A percentile compares a stretch with the other conserved stretches of the same genome.
These are phyloP conservation scores for Coemansia sp. DNA, from an alignment of 192 early-diverging fungal genomes.

Conservation along the genomic window DNA sequence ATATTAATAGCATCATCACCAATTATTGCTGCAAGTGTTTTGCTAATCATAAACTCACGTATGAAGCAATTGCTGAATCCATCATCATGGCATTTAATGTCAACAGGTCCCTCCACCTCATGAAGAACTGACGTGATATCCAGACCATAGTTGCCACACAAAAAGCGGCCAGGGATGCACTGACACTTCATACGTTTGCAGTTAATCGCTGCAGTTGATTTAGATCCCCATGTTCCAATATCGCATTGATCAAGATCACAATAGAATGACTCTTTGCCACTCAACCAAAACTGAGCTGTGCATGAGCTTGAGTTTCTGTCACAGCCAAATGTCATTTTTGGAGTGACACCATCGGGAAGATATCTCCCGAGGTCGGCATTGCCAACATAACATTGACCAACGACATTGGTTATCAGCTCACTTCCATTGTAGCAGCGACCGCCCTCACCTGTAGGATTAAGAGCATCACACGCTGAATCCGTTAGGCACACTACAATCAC, in stretches of 20 bases:
- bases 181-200: conserved; percentile 77
- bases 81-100: conserved; percentile 69
- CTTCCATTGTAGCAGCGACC: conserved; percentile 78
- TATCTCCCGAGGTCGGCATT: conserved; percentile 57
- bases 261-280: conserved; percentile 84
- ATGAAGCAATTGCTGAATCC: conserved; percentile 85
- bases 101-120: conserved; percentile 76
- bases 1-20: conserved; percentile 82
- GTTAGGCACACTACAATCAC: conserved; percentile 56
- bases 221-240: conserved; percentile 51
- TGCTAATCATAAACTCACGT: conserved; percentile 35
- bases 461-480: conserved; percentile 62
- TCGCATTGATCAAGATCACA: conserved; percentile 77
- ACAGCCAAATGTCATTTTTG: conserved; percentile 77
- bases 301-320: conserved; percentile 58
- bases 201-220: conserved; percentile 54
- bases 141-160: conserved; percentile 83
- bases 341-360: conserved; percentile 59
- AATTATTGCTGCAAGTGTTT: conserved; percentile 58
- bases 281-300: conserved; percentile 86
- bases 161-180: conserved; percentile 74
- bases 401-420: conserved; percentile 62
- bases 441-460: conserved; percentile 66
- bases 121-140: conserved; percentile 78
- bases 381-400: conserved; percentile 72